Conservation (phyloP, 2,329 filamentous ascomycete species). For the Pleomassaria siparia region DNA sequence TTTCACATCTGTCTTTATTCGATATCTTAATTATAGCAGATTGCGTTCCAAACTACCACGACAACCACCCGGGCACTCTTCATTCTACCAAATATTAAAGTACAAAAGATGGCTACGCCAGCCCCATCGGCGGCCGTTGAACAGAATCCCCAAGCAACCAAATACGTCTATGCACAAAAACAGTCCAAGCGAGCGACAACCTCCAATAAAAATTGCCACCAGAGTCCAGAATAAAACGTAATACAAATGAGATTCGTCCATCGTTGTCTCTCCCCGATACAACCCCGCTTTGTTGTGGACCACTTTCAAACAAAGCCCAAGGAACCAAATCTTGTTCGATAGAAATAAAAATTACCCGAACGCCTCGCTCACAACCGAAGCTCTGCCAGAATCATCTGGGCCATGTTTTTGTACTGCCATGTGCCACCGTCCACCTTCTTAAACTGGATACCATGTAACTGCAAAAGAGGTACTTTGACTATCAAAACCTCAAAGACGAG, state of each 20-base stretch:
- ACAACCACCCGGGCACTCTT: constrained; percentile 1
- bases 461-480: constrained; percentile 93
- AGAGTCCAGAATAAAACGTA: constrained; percentile 6
- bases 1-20: not conserved
- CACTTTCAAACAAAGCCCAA: not conserved
- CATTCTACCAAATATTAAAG: constrained; percentile 5
- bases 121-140: not conserved
- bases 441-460: constrained; percentile 94
- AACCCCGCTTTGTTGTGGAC: not conserved
- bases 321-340: not conserved
- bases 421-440: constrained; percentile 95
- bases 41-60: not conserved
- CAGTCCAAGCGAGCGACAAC: constrained; percentile 1
- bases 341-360: constrained; percentile 5
- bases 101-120: constrained; percentile 4
- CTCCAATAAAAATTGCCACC: not conserved
- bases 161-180: not conserved
- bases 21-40: too few relatives aligned
- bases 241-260: constrained; percentile 36
- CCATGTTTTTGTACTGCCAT: constrained; percentile 99
- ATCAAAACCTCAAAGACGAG: constrained; percentile 95
- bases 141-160: not conserved
- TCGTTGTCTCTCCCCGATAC: not conserved
- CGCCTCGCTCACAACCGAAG: constrained; percentile 64
- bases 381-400: constrained; percentile 88